phyloP scores from a whole-genome alignment of 495 filamentous ascomycete species.

The Bathelium albidoporum region DNA sequence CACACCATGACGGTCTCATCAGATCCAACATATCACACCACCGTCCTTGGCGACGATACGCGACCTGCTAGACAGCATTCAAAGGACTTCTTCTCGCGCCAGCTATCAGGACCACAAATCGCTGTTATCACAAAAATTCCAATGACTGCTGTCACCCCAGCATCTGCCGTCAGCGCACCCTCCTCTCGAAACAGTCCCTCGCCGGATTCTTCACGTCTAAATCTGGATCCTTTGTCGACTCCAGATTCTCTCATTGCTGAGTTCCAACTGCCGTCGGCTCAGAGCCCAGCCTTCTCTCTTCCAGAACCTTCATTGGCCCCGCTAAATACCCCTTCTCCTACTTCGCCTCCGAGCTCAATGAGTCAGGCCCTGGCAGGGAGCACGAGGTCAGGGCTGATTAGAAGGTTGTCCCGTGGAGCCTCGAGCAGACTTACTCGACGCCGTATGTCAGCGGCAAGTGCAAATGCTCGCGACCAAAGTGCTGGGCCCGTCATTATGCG shows the following conservation, averaged over 20 bases:
- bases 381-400: slow-evolving; percentile 52
- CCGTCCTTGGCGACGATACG: neutral
- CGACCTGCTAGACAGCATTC: neutral
- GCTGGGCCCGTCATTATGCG: slow-evolving; percentile 81
- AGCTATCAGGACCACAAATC: neutral
- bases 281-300: neutral
- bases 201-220: neutral
- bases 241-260: neutral
- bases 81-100: neutral
- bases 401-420: slow-evolving; percentile 56
- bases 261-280: neutral
- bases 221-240: neutral
- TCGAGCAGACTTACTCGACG: slow-evolving; percentile 52
- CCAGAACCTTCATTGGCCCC: neutral
- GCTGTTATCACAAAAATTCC: neutral
- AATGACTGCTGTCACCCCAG: neutral
- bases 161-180: neutral
- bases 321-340: neutral
- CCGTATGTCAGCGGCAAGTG: slow-evolving; percentile 60
- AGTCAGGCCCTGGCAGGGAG: slow-evolving; percentile 38
- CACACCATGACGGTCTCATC: slow-evolving; percentile 1
- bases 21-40: neutral
- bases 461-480: slow-evolving; percentile 70
- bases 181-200: neutral
- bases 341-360: slow-evolving; percentile 38